A percentile compares a stretch with the other conserved stretches of the same genome.
These are phyloP conservation scores for Amoeboradix gromovi DNA, from an alignment of 371 early-diverging fungal genomes.

Conservation along the genomic window DNA sequence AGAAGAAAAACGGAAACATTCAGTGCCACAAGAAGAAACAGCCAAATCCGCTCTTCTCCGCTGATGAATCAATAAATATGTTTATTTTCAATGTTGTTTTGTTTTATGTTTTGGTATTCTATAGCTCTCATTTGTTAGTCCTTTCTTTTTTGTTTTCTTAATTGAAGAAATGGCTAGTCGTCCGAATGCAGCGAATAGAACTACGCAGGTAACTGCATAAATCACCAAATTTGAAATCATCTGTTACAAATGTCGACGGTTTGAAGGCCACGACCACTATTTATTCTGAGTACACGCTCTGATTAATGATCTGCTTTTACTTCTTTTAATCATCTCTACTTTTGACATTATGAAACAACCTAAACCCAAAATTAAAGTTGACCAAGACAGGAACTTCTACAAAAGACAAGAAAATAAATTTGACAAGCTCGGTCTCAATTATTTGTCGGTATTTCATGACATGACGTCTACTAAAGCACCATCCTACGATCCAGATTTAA, in stretches of 20 bases:
- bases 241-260: neutral
- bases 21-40: neutral
- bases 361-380: too few relatives aligned
- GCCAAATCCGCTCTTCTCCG: neutral
- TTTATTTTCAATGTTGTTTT: neutral
- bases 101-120: neutral
- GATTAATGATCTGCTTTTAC: too few relatives aligned
- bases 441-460: too few relatives aligned
- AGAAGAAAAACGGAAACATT: neutral
- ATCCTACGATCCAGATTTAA: too few relatives aligned
- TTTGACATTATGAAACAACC: too few relatives aligned
- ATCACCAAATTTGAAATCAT: neutral
- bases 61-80: neutral
- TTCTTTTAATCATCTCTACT: too few relatives aligned
- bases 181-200: neutral
- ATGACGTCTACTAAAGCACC: too few relatives aligned
- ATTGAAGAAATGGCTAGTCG: neutral
- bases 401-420: too few relatives aligned
- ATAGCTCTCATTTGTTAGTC: neutral
- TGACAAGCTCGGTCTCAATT: too few relatives aligned
- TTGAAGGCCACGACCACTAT: too few relatives aligned
- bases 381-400: too few relatives aligned
- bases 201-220: neutral
- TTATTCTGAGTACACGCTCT: too few relatives aligned
- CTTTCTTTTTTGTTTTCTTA: neutral